These are phyloP conservation scores for Streptanthus diversifolius DNA, from an alignment of 345 rosid species.

Conservation along the genomic window DNA sequence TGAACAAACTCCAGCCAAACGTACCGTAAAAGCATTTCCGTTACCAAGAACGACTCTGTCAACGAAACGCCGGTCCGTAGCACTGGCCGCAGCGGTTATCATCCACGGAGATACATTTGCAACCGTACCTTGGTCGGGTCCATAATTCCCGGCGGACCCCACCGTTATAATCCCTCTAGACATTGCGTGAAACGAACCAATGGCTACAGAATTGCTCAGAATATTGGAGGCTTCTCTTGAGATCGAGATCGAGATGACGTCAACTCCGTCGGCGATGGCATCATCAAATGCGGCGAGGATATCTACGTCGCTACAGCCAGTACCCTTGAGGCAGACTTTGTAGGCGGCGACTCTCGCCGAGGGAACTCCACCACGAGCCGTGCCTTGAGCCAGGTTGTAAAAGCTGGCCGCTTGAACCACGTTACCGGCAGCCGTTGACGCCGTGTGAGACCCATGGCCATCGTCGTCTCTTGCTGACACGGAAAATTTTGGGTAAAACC, in stretches of 20 bases:
- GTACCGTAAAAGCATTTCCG: conserved; percentile 31
- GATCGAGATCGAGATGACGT: conserved; percentile 25
- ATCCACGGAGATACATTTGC: conserved; percentile 34
- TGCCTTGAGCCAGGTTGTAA: conserved; percentile 26
- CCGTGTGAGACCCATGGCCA: conserved; percentile 36
- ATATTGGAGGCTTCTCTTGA: not conserved
- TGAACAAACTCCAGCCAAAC: not conserved
- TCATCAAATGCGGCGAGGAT: conserved; percentile 29
- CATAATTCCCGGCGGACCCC: conserved; percentile 39
- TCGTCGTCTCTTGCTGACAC: conserved; percentile 23
- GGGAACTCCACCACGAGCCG: conserved; percentile 33
- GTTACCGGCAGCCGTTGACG: conserved; percentile 26
- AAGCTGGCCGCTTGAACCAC: conserved; percentile 16
- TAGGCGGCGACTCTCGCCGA: conserved; percentile 25
- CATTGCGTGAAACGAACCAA: conserved; percentile 46
- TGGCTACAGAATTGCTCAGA: conserved; percentile 19
- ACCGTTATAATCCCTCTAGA: conserved; percentile 39
- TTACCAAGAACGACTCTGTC: conserved; percentile 38
- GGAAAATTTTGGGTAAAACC: conserved; percentile 7
- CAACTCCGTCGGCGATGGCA: conserved; percentile 29
- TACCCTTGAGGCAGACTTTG: not conserved
- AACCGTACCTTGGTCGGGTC: not conserved
- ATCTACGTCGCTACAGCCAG: conserved; percentile 15
- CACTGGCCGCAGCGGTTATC: conserved; percentile 34
- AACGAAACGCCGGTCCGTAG: conserved; percentile 27